These are phyloP conservation scores for Peziza echinospora DNA, from an alignment of 495 filamentous ascomycete species.

Conservation along the genomic window DNA sequence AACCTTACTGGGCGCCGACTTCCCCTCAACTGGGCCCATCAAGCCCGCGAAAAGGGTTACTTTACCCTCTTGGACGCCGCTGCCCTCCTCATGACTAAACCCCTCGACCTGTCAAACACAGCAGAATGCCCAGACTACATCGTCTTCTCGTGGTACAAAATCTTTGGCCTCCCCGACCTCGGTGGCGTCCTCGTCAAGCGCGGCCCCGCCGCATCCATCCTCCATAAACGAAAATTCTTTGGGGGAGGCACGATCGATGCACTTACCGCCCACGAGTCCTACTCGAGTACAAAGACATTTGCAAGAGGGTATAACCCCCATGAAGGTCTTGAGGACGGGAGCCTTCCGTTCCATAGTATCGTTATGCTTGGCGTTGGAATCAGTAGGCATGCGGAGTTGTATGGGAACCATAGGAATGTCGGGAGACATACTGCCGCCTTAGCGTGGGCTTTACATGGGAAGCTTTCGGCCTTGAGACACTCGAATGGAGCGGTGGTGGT, in stretches of 20 bases:
- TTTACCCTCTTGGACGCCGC: constrained; percentile 50
- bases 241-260: constrained; percentile 59
- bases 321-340: constrained; percentile 55
- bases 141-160: constrained; percentile 56
- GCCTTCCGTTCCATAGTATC: constrained; percentile 57
- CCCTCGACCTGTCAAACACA: constrained; percentile 38
- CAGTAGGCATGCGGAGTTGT: constrained; percentile 39
- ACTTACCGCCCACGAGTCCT: constrained; percentile 36
- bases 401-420: constrained; percentile 37
- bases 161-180: constrained; percentile 61
- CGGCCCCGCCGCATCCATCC: constrained; percentile 34
- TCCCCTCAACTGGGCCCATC: constrained; percentile 35
- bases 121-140: constrained; percentile 47
- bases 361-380: constrained; percentile 49
- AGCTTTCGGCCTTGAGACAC: constrained; percentile 34
- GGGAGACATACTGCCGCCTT: constrained; percentile 42
- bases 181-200: constrained; percentile 42
- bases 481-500: constrained; percentile 34
- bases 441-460: constrained; percentile 27
- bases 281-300: constrained; percentile 35
- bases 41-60: constrained; percentile 28
- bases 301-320: constrained; percentile 28
- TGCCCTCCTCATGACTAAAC: constrained; percentile 44
- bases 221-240: constrained; percentile 46
- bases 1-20: constrained; percentile 57